Evolutionary conservation across 306 rosid genomes (phyloP), one percentile per base, ranked within the genome.

Genomic region (Trifolium fragiferum): DNA sequence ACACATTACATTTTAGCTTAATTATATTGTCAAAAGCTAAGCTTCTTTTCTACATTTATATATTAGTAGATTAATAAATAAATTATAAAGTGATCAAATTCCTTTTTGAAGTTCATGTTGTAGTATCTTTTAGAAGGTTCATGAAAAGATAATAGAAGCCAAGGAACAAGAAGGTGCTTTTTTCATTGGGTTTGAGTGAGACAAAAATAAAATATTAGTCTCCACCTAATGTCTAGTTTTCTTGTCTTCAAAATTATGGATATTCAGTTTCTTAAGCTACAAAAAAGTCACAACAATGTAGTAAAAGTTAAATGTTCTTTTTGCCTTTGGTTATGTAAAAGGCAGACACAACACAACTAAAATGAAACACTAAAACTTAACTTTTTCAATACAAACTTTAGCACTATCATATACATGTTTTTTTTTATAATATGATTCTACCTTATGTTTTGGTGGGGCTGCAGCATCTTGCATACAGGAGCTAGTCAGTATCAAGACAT

Each of bases 401-500:
- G 44, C 81, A 70, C 74, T 70, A 66, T 61, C 19, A 60, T 60
- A 33, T 35, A 37, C 10, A 37, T 63, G 40, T 37, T 37, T 35
- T 44, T 14, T 67, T 44, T 44, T 43, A 43, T 43, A 67, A 23
- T 66, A 23, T 66, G 21, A 43, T 44, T 67, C 20, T 49, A 57
- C 2, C 54, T 33, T 66, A 15, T 33, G 20, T 55, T 74, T 55
- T 59, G 65, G 78, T 73, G 68, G 46, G 60, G 32, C 44, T 81
- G 75, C 87, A 93, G 98, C 61, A 93, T 93, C 79, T 82, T 93
- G 81, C 97, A 91, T 77, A 93, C 98, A 20, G 98, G 97, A 72
- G 90, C 93, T 66, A 88, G 93, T 78, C 97, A 84, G 83, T 93
- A 83, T 77, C 98, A 93, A 82, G 98, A 91, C 82, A 93, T 93